These are phyloP conservation scores for Neofusicoccum umdonicola DNA, from an alignment of 2,329 filamentous ascomycete species.

Conservation along the genomic window DNA sequence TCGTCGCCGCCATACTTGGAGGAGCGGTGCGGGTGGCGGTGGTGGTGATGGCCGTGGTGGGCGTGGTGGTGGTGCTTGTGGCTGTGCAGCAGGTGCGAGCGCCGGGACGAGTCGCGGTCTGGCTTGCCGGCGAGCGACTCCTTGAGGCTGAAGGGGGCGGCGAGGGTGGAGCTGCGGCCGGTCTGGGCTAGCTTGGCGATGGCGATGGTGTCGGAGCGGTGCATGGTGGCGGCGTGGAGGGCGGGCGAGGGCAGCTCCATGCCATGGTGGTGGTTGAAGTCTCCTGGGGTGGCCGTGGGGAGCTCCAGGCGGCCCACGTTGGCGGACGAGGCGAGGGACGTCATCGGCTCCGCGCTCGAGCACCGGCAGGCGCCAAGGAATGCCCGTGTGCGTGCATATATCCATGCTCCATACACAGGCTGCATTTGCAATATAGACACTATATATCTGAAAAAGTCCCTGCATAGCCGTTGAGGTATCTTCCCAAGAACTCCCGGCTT, in stretches of 20 bases:
- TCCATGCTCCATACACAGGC: background rate
- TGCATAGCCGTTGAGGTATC: background rate
- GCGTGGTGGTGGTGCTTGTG: constrained; percentile 21
- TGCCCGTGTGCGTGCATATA: background rate
- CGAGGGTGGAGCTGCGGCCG: constrained; percentile 13
- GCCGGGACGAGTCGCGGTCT: constrained; percentile 22
- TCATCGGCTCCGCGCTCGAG: constrained; percentile 12
- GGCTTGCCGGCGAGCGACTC: background rate
- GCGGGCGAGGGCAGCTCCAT: background rate
- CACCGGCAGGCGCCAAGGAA: background rate
- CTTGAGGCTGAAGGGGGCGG: constrained; percentile 13
- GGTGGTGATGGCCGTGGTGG: constrained; percentile 28
- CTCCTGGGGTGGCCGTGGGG: background rate
- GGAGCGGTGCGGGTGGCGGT: constrained; percentile 19
- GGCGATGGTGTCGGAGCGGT: constrained; percentile 2
- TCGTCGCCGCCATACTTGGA: constrained; percentile 37
- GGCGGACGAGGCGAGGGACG: constrained; percentile 3
- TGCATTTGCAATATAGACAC: background rate
- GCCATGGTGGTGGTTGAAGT: background rate
- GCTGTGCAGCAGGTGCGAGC: constrained; percentile 30
- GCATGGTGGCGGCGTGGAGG: constrained; percentile 6
- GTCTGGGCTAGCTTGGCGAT: constrained; percentile 11
- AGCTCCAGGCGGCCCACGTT: background rate
- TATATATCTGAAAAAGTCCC: background rate
- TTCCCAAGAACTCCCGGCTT: background rate